Base-by-base conservation (phyloP, 202 grass and related monocot species). In the Brachypodium distachyon region DNA sequence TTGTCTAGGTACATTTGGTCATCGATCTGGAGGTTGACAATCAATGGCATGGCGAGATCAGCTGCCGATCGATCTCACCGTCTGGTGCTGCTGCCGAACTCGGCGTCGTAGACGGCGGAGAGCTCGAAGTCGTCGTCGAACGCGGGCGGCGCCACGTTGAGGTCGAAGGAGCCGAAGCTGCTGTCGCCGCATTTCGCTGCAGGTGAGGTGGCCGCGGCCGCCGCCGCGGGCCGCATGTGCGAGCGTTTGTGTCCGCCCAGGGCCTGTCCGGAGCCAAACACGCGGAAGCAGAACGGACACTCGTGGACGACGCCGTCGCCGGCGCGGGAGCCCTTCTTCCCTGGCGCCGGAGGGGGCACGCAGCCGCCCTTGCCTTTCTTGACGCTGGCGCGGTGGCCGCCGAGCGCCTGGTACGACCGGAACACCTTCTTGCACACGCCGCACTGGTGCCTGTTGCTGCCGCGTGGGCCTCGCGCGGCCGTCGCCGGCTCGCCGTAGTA, bases 171-270 rank as follows among this genome's bases (percentile, higher is more conserved):
- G 12, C 79, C 87, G 7, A 85, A 77, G 87, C 77, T 73, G 87
- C 77, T 73, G 39, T 76, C 80, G 14, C 73, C 29, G 83, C 56
- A 83, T 63, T 48, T 87, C 29, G 67, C 83, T 14, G 64, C 66
- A 5, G 71, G n/a, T n/a, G n/a, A n/a, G n/a, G n/a, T n/a, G n/a
- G n/a, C n/a, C n/a, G 34, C 60, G 47, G n/a, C n/a, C 18, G 28
- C 54, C 42, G 39, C 42, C 16, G 5, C 47, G 31, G n/a, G 43
- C 41, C 64, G 25, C 73, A 81, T 78, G 77, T 99, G 96, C 7
- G 92, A 71, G 36, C 89, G 85, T 85, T 99, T 99, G 87, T 99
- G 96, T n/a, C 96, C 96, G 48, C 96, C 92, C 43, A 99, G 89
- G 4, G 89, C 96, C 49, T 99, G 96, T 4, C 88, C 96, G 38